Percentiles rank a stretch among this genome's conserved stretches.
Conservation (phyloP, 192 early-diverging fungal species). For the Cetraspora pellucida region DNA sequence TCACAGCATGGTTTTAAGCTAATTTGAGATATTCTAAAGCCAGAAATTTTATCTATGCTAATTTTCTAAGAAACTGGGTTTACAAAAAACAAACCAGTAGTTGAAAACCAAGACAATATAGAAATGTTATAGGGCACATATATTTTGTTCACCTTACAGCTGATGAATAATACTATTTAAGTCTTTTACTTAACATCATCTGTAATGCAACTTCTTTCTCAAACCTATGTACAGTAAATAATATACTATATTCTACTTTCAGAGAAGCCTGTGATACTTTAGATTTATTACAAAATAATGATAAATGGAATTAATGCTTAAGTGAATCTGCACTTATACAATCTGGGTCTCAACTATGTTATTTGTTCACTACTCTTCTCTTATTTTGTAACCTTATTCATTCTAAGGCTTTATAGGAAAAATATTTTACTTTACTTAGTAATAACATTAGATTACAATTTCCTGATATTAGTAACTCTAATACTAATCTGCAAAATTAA, state of each 20-base stretch:
- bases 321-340: constrained; percentile 24
- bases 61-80: too few relatives aligned
- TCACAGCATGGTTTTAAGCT: constrained; percentile 35
- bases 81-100: constrained; percentile 1
- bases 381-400: background rate
- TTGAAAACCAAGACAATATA: constrained; percentile 21
- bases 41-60: constrained; percentile 4
- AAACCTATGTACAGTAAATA: too few relatives aligned
- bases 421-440: too few relatives aligned
- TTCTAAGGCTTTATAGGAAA: constrained; percentile 2
- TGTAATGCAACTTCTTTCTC: constrained; percentile 31
- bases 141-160: constrained; percentile 29
- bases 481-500: too few relatives aligned
- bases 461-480: too few relatives aligned
- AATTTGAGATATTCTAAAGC: constrained; percentile 13
- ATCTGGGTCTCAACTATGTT: constrained; percentile 31
- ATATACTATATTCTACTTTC: constrained; percentile 20
- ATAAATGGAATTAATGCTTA: constrained; percentile 34
- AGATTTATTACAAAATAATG: constrained; percentile 36
- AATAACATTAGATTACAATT: too few relatives aligned
- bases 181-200: constrained; percentile 33
- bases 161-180: constrained; percentile 38
- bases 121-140: constrained; percentile 29
- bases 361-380: constrained; percentile 30
- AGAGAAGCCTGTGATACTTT: constrained; percentile 35